Evolutionary conservation across 2,329 filamentous ascomycete genomes (phyloP).

Genomic region (Metarhizium guizhouense): DNA sequence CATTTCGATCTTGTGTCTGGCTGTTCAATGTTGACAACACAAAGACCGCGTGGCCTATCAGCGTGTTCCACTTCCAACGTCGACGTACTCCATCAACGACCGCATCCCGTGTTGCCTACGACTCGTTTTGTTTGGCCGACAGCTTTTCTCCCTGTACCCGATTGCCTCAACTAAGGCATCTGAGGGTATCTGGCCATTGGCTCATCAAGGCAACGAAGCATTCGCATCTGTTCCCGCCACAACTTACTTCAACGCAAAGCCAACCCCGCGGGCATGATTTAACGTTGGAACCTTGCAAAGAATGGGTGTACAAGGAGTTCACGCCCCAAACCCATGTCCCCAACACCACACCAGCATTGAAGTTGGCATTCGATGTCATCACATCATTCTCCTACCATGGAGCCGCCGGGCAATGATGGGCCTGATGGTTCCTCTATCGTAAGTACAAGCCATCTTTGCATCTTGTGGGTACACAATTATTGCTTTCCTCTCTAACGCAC

Average conservation of each 20-base stretch:
- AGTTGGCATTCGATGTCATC: neutral
- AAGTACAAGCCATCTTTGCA: slow-evolving; percentile 20
- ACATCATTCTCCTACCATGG: slow-evolving; percentile 20
- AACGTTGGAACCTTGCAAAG: neutral
- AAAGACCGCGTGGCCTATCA: too few relatives aligned
- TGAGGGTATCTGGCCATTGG: too few relatives aligned
- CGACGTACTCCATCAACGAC: neutral
- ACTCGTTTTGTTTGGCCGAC: neutral
- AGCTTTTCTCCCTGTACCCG: too few relatives aligned
- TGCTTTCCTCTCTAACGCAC: neutral
- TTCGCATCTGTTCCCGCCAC: neutral
- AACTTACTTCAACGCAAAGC: neutral
- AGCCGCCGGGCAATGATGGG: slow-evolving; percentile 36
- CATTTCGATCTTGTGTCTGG: too few relatives aligned
- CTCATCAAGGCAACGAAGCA: too few relatives aligned
- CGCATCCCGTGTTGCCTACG: neutral
- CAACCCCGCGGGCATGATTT: slow-evolving; percentile 6
- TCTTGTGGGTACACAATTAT: neutral
- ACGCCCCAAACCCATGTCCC: slow-evolving; percentile 4
- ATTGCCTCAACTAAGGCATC: too few relatives aligned
- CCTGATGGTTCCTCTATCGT: slow-evolving; percentile 72
- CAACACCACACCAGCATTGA: neutral
- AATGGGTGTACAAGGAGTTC: slow-evolving; percentile 8
- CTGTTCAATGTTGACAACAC: too few relatives aligned
- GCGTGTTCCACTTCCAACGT: neutral